Conservation (phyloP, 805 yeast genomes). For the Scheffersomyces coipomensis region DNA sequence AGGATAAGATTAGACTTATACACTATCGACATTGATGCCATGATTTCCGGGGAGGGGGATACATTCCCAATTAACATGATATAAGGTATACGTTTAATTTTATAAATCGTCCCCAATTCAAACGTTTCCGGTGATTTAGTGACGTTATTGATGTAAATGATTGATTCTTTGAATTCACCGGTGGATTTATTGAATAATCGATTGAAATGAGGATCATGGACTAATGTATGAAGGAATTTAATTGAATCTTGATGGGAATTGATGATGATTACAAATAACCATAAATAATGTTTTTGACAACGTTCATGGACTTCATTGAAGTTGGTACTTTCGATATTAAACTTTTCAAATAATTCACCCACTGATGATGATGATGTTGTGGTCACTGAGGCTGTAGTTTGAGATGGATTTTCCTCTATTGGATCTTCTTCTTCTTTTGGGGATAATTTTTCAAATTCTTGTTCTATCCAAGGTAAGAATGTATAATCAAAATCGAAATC, state of each 20-base stretch:
- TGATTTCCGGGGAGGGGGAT: constrained; percentile 29
- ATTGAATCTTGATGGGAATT: constrained; percentile 21
- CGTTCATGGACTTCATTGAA: constrained; percentile 30
- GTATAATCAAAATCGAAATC: constrained; percentile 18
- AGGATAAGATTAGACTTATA: constrained; percentile 33
- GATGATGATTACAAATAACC: constrained; percentile 33
- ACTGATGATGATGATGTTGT: background rate
- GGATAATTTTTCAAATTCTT: too few relatives aligned
- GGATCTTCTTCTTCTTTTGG: background rate
- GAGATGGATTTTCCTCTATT: background rate
- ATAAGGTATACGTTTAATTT: constrained; percentile 30
- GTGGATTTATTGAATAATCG: constrained; percentile 23
- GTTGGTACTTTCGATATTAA: constrained; percentile 11
- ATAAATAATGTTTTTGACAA: constrained; percentile 25
- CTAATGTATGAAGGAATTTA: constrained; percentile 13
- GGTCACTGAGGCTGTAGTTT: background rate
- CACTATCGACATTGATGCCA: constrained; percentile 38
- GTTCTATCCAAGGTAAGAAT: constrained; percentile 4
- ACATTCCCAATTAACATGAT: constrained; percentile 37
- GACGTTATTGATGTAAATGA: constrained; percentile 29
- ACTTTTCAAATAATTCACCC: constrained; percentile 5
- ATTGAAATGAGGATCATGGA: constrained; percentile 14
- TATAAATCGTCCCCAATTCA: constrained; percentile 35
- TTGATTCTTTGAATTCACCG: constrained; percentile 27
- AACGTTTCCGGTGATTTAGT: constrained; percentile 34